Percentiles rank a stretch among this genome's conserved stretches.
Evolutionary conservation across 345 rosid species (phyloP).

Genomic region (Moricandia arvensis): DNA sequence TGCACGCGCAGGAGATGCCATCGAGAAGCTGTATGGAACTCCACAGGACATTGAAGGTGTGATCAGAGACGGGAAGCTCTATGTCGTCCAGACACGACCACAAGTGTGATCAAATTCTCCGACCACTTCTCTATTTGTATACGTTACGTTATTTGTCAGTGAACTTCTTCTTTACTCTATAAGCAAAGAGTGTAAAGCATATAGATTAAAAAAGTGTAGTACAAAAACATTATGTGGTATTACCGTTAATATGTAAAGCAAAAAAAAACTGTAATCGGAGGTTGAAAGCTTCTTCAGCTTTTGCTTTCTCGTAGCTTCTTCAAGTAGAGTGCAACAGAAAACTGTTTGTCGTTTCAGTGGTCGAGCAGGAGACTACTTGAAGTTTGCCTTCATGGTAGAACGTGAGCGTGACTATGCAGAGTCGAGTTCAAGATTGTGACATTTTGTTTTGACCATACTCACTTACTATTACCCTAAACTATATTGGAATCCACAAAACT

Average conservation of each 20-base stretch:
- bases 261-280: not conserved
- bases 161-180: conserved; percentile 12
- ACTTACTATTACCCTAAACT: not conserved
- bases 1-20: conserved; percentile 71
- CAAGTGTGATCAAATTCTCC: conserved; percentile 62
- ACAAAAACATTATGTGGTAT: conserved; percentile 2
- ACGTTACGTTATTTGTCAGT: conserved; percentile 6
- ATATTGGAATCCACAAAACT: conserved; percentile 7
- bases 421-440: not conserved
- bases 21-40: conserved; percentile 85
- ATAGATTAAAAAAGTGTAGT: conserved; percentile 19
- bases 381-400: too few relatives aligned
- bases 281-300: conserved; percentile 1
- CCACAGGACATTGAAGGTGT: conserved; percentile 98
- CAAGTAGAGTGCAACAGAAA: not conserved
- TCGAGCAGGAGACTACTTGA: not conserved
- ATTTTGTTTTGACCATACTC: not conserved
- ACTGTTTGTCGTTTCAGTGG: conserved; percentile 16
- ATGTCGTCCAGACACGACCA: conserved; percentile 93
- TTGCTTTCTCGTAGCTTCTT: not conserved
- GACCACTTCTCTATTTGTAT: not conserved
- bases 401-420: too few relatives aligned
- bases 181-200: conserved; percentile 16
- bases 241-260: not conserved
- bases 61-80: conserved; percentile 76